Evolutionary conservation across 768 basidiomycete genomes (phyloP), one percentile per base, ranked within the genome.

Genomic region (Hortiboletus campestris): DNA sequence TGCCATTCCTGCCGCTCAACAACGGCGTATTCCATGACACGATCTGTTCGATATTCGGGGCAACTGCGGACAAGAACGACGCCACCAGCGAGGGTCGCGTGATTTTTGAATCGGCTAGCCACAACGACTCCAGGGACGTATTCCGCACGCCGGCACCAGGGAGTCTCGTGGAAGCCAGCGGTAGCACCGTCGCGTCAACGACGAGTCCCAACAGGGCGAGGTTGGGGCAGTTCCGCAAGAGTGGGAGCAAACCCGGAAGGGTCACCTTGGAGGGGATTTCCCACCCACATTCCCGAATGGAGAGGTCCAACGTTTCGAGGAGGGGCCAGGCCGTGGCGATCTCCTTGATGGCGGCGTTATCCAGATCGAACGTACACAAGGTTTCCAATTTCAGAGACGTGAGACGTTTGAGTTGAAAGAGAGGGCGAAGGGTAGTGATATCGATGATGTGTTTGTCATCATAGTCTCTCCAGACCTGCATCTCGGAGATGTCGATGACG

Each of bases 371-470:
- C 1, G 67, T 68, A n/a, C 67, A 68, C 1, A 69, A n/a, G 1
- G 67, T 68, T 58, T 67, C 68, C 44, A 69, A 28, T 31, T 70
- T 69, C 19, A 69, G 20, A 25, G 60, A 60, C 13, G 56, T 60
- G 6, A 69, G 54, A 25, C 48, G 57, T 16, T 57, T 56, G 49
- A 69, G 63, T 12, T 51, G 56, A 38, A 69, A 67, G 16, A 69
- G 65, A 2, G 70, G 67, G 3, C 63, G 61, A 5, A 69, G 61
- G 29, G 31, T 49, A 41, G 61, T 11, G 42, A 67, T 58, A 29
- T 70, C 59, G 12, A 67, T 70, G 54, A 71, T 58, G 31, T 67
- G 67, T 28, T 70, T 69, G 46, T 69, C 63, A 50, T 67, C 67
- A 2, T 68, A 68, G 51, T 68, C 67, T 20, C 59, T 58, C 58